Conservation (phyloP, 2,329 filamentous ascomycete species). For the Verticillium dahliae region DNA sequence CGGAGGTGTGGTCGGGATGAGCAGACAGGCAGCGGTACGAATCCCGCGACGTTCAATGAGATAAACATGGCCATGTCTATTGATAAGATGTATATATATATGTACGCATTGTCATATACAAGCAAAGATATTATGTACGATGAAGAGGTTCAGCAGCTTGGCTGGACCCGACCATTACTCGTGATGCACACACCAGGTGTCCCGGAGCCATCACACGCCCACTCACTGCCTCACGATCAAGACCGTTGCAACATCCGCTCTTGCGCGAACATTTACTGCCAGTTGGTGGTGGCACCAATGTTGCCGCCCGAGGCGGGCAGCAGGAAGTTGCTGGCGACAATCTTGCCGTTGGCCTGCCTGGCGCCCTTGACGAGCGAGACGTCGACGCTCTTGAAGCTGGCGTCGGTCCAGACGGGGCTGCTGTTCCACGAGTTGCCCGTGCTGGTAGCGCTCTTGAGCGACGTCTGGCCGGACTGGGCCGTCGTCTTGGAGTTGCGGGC, state of each 20-base stretch:
- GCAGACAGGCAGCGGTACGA: background rate
- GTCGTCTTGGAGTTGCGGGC: slow-evolving; percentile 19
- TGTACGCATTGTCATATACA: background rate
- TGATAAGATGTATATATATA: background rate
- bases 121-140: background rate
- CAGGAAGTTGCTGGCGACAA: slow-evolving; percentile 33
- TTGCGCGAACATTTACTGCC: background rate
- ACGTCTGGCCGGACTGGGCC: slow-evolving; percentile 15
- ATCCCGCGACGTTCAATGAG: background rate
- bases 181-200: too few relatives aligned
- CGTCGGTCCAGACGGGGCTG: slow-evolving; percentile 28
- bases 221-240: background rate
- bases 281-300: slow-evolving; percentile 29
- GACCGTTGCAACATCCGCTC: background rate
- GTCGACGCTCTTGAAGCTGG: slow-evolving; percentile 12
- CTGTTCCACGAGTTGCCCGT: slow-evolving; percentile 37
- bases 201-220: background rate
- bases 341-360: slow-evolving; percentile 28
- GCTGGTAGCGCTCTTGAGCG: slow-evolving; percentile 15
- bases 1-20: background rate
- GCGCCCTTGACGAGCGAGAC: slow-evolving; percentile 25
- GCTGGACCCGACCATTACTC: background rate
- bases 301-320: slow-evolving; percentile 26
- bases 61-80: background rate
- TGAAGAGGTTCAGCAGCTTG: background rate